phyloP scores from a whole-genome alignment of 1,284 basidiomycete species.

The Pterulicium gracile region DNA sequence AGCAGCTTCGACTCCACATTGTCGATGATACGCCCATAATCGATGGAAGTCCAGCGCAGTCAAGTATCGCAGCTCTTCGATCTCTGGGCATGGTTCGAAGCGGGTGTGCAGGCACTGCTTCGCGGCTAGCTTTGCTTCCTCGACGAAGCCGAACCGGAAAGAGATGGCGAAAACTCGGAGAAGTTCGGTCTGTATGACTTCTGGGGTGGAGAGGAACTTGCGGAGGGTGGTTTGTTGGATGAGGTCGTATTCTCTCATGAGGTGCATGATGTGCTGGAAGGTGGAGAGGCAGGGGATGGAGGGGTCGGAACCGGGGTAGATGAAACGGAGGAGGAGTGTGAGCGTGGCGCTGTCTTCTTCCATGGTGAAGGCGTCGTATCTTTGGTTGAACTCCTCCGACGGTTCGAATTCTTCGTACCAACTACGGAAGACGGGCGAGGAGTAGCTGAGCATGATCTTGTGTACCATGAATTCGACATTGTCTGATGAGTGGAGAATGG shows the following conservation, averaged over 20 bases:
- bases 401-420: constrained; percentile 8
- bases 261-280: constrained; percentile 16
- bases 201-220: constrained; percentile 12
- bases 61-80: background rate
- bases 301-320: constrained; percentile 20
- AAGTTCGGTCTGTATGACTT: constrained; percentile 18
- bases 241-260: constrained; percentile 25
- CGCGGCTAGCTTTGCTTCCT: constrained; percentile 12
- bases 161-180: constrained; percentile 26
- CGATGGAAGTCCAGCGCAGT: background rate
- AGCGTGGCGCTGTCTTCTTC: constrained; percentile 22
- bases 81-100: background rate
- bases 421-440: constrained; percentile 26
- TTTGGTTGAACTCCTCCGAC: constrained; percentile 10
- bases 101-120: background rate
- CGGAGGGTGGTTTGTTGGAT: constrained; percentile 20
- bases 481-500: constrained; percentile 25
- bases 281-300: constrained; percentile 11
- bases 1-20: background rate
- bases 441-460: constrained; percentile 20
- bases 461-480: constrained; percentile 23
- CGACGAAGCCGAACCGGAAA: constrained; percentile 16
- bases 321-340: constrained; percentile 23
- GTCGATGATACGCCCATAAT: background rate
- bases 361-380: constrained; percentile 20